Percentiles rank a stretch among this genome's conserved stretches.
Conservation (phyloP, 2,329 filamentous ascomycete genomes). For the Sclerotinia nivalis region DNA sequence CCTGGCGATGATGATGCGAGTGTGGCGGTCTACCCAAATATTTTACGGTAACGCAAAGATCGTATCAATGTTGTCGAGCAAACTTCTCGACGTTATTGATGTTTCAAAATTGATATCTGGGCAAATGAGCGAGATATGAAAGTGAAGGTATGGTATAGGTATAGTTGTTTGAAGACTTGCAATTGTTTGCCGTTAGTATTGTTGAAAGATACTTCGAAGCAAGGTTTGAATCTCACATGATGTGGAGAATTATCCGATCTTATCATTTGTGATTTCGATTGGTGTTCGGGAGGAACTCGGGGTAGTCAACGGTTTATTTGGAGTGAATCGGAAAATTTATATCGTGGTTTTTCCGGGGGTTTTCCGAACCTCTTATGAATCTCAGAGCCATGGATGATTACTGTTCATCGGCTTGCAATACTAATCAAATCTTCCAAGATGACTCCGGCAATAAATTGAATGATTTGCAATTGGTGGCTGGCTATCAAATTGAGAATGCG, state of each 20-base stretch:
- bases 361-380: background rate
- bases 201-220: conserved; percentile 11
- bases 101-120: background rate
- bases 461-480: background rate
- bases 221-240: conserved; percentile 9
- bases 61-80: background rate
- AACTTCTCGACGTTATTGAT: conserved; percentile 11
- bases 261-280: background rate
- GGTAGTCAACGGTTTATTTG: background rate
- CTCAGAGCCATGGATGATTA: background rate
- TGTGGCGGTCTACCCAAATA: conserved; percentile 13
- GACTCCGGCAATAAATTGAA: background rate
- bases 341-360: background rate
- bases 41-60: background rate
- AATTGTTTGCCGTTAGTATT: background rate
- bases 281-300: background rate
- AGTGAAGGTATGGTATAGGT: background rate
- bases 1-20: background rate
- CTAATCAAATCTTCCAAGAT: background rate
- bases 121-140: background rate
- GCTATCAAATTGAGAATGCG: background rate
- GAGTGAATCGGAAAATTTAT: background rate
- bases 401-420: background rate
- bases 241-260: background rate
- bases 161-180: background rate